These are phyloP conservation scores for Ramaria rubella DNA, from an alignment of 768 basidiomycete species.

Conservation along the genomic window DNA sequence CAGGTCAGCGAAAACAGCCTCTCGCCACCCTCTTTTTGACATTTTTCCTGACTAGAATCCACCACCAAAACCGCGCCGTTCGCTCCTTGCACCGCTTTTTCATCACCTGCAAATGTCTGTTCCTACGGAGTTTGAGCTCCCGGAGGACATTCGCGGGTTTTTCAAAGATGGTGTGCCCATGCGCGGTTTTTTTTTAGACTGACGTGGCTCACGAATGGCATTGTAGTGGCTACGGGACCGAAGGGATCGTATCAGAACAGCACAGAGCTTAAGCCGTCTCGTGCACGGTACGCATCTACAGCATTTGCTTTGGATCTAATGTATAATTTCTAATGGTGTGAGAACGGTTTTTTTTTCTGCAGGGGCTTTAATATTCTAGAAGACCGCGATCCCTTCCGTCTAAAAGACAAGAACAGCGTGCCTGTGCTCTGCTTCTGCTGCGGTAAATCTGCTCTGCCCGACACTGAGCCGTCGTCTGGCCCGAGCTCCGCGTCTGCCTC, in stretches of 20 bases:
- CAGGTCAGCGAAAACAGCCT: conserved; percentile 45
- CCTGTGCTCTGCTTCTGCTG: conserved; percentile 91
- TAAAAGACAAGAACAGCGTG: conserved; percentile 77
- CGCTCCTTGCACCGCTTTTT: conserved; percentile 68
- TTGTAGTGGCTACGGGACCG: conserved; percentile 65
- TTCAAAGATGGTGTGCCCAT: conserved; percentile 75
- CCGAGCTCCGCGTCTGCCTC: background rate
- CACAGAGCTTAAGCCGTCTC: conserved; percentile 67
- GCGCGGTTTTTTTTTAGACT: background rate
- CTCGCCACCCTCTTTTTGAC: conserved; percentile 11
- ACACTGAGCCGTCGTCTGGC: background rate
- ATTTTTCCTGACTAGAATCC: conserved; percentile 43
- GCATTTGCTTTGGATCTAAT: conserved; percentile 10
- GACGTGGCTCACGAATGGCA: background rate
- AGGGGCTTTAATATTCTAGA: conserved; percentile 87
- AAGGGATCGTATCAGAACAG: conserved; percentile 82
- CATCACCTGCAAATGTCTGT: conserved; percentile 60
- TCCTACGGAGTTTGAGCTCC: conserved; percentile 80
- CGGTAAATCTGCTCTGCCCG: conserved; percentile 61
- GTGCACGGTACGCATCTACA: conserved; percentile 63
- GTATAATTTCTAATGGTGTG: too few species aligned
- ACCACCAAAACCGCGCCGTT: conserved; percentile 55
- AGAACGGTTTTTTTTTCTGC: too few species aligned
- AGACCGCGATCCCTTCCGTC: conserved; percentile 81
- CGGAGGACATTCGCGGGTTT: conserved; percentile 72